Conservation (phyloP, 371 early-diverging fungal species). For the Mucor indicus region DNA sequence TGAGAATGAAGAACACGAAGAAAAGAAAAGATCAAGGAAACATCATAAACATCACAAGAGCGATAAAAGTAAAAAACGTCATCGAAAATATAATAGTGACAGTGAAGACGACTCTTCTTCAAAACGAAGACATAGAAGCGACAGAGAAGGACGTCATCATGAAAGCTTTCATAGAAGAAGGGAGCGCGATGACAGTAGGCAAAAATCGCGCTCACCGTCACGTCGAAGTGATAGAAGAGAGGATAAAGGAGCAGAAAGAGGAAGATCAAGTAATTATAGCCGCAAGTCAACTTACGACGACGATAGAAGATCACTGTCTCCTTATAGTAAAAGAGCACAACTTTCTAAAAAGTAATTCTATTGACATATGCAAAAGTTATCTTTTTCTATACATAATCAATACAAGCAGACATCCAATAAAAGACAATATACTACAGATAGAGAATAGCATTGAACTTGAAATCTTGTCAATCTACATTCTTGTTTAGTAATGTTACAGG, state of each 20-base stretch:
- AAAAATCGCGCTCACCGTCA: too few relatives aligned
- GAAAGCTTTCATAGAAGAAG: neutral
- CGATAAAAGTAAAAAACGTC: constrained; percentile 18
- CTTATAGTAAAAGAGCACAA: constrained; percentile 11
- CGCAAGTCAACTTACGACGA: neutral
- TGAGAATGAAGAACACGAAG: constrained; percentile 10
- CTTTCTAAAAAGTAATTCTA: constrained; percentile 5
- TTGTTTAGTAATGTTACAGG: too few relatives aligned
- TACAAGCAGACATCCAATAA: constrained; percentile 15
- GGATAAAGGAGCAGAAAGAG: neutral
- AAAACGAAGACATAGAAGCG: constrained; percentile 3
- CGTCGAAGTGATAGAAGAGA: neutral
- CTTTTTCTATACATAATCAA: too few relatives aligned
- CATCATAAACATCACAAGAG: constrained; percentile 37
- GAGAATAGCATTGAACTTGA: constrained; percentile 17
- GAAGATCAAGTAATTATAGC: neutral
- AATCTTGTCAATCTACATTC: constrained; percentile 21
- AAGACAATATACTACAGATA: constrained; percentile 22
- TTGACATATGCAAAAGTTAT: too few relatives aligned
- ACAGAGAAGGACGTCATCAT: constrained; percentile 1
- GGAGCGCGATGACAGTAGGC: neutral
- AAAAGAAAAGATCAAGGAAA: constrained; percentile 36
- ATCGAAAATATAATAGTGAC: constrained; percentile 14
- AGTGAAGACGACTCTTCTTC: constrained; percentile 5
- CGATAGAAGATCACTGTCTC: constrained; percentile 11